Base-by-base conservation (phyloP, 2,329 filamentous ascomycete species). In the Verticillium longisporum region DNA sequence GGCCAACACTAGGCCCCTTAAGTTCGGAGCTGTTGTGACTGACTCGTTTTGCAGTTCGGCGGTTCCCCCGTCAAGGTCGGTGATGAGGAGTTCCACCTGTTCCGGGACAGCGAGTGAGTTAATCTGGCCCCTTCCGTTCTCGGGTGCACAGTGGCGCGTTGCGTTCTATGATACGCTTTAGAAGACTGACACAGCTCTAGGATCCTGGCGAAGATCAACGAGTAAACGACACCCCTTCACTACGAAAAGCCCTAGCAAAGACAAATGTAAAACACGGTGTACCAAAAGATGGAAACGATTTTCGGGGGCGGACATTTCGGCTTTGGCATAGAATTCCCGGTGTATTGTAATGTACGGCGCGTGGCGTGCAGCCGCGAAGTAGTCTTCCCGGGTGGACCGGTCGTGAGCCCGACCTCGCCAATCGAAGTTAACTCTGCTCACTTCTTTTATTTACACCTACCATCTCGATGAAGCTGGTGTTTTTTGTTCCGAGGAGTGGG, bases 161-260 rank as follows among this genome's bases (percentile, higher is more conserved):
- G 26, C 26, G 26, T 31, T 31, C 26, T 31, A 31, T 31, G 26
- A 31, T 31, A 4, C 4, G 26, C 26, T 31, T 31, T 31, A 31
- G 26, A 4, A 5, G 34, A 60, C 67, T 66, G 34, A 72, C 63
- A 31, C 37, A 14, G 11, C 14, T 6, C 32, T 70, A 97, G 94
- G 77, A 91, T 99, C 69, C 87, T 99, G 64, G 95, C 95, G 77
- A 99, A 98, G 89, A 97, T 99, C 86, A 97, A 92, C 80, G 94
- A 98, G 85, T 97, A 83, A 71, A 61, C 68, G 63, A 58, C 57
- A 60, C 56, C 55, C 57, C 64, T 31, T 61, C 59, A 64, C 58
- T 10, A 53, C 45, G 45, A 53, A 53, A 26, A n/a, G 61, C 62
- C 34, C 33, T 58, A 38, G 58, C 55, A 31, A 61, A 61, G 53